These are phyloP conservation scores for Psilocybe cyanescens DNA, from an alignment of 768 basidiomycete genomes.

Conservation along the genomic window DNA sequence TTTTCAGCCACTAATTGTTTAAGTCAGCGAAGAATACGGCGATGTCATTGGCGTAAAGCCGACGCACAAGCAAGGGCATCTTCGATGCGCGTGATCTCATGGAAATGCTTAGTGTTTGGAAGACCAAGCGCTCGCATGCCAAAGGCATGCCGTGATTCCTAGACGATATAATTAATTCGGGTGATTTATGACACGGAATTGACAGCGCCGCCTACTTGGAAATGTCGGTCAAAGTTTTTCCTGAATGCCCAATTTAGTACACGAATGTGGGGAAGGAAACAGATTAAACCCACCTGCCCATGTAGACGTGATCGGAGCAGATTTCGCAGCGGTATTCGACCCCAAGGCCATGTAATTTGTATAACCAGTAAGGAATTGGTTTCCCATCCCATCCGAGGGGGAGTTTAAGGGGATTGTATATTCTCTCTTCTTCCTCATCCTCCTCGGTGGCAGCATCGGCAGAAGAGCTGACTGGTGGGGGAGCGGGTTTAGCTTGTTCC, in stretches of 20 bases:
- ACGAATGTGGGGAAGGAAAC: constrained; percentile 6
- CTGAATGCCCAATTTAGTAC: constrained; percentile 30
- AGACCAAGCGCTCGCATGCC: constrained; percentile 97
- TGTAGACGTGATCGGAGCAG: constrained; percentile 95
- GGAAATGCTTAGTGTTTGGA: constrained; percentile 99
- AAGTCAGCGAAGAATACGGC: neutral
- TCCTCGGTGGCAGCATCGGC: constrained; percentile 52
- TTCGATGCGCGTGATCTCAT: constrained; percentile 96
- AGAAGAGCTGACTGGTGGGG: constrained; percentile 47
- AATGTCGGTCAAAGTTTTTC: constrained; percentile 96
- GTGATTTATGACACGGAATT: neutral
- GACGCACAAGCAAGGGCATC: constrained; percentile 91
- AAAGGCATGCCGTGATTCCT: constrained; percentile 96
- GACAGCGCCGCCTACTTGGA: constrained; percentile 60
- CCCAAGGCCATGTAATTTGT: constrained; percentile 97
- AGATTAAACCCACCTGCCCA: constrained; percentile 73
- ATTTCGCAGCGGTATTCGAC: constrained; percentile 98
- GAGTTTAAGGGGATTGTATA: constrained; percentile 97
- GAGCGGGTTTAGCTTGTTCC: constrained; percentile 63
- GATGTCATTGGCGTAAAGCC: neutral
- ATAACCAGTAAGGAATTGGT: constrained; percentile 98
- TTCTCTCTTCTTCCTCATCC: constrained; percentile 94
- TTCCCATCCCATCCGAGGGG: constrained; percentile 99
- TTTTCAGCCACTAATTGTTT: constrained; percentile 84
- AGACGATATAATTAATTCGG: constrained; percentile 25